These are phyloP conservation scores for Cynara cardunculus DNA, from an alignment of 129 eudicot species.

Conservation along the genomic window DNA sequence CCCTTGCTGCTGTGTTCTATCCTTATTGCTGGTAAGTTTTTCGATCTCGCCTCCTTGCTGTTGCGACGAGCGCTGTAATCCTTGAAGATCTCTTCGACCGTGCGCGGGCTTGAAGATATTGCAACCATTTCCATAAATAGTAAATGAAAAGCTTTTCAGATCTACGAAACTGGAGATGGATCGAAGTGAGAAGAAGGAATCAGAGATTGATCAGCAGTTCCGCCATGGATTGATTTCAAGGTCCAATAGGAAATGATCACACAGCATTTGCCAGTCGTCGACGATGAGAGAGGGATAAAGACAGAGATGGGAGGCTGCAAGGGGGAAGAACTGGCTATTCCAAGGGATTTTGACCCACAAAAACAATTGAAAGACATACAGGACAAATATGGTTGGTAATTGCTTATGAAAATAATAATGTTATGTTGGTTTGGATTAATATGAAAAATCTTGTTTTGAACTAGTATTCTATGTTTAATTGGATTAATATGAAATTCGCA, in stretches of 20 bases:
- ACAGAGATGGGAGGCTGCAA: slow-evolving; percentile 15
- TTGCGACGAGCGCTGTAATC: slow-evolving; percentile 74
- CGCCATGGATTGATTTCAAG: slow-evolving; percentile 28
- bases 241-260: slow-evolving; percentile 21
- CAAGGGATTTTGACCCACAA: slow-evolving; percentile 13
- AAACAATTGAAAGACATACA: no score
- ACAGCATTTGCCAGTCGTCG: slow-evolving; percentile 6
- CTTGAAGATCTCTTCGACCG: slow-evolving; percentile 88
- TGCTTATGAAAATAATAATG: no score
- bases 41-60: no score
- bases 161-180: slow-evolving; percentile 17
- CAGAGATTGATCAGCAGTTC: slow-evolving; percentile 7
- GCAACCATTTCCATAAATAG: slow-evolving; percentile 54
- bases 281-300: not conserved
- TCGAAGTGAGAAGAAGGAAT: slow-evolving; percentile 8
- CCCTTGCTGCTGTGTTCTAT: no score
- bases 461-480: no score
- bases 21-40: no score
- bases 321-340: slow-evolving; percentile 6
- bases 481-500: no score
- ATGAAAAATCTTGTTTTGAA: no score
- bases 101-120: slow-evolving; percentile 65
- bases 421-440: no score
- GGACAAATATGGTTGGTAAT: no score
- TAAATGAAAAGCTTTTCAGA: slow-evolving; percentile 5